These are phyloP conservation scores for Chlamydomonas sp. DNA, from an alignment of 139 green algal species.

Conservation along the genomic window DNA sequence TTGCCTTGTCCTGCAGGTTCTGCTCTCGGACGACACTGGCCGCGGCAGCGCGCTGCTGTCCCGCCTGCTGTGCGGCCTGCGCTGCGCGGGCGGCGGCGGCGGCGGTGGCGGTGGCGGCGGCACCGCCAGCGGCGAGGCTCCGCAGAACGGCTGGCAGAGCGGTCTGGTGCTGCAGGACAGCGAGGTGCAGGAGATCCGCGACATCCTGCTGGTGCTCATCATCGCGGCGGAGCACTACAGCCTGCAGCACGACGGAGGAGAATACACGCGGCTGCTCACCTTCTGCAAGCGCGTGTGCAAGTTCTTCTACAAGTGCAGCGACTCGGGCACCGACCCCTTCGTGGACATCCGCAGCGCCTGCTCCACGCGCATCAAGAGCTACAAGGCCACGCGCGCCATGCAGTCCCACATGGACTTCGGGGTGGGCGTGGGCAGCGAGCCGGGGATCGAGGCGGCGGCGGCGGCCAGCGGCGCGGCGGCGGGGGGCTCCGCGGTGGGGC, in stretches of 20 bases:
- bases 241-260: constrained; percentile 44
- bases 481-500: constrained; percentile 6
- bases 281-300: constrained; percentile 59
- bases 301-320: constrained; percentile 53
- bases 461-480: neutral
- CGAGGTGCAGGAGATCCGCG: constrained; percentile 53
- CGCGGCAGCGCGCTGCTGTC: neutral
- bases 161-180: constrained; percentile 37
- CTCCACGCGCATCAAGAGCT: constrained; percentile 49
- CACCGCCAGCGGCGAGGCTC: neutral
- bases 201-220: constrained; percentile 64
- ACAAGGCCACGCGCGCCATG: constrained; percentile 28
- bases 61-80: constrained; percentile 8
- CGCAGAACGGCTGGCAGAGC: constrained; percentile 19
- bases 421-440: constrained; percentile 9
- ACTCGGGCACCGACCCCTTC: constrained; percentile 43
- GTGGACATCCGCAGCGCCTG: constrained; percentile 49
- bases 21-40: constrained; percentile 21
- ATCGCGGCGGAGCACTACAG: constrained; percentile 56
- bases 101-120: neutral
- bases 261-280: constrained; percentile 55
- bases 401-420: constrained; percentile 24
- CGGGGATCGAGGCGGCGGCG: constrained; percentile 27
- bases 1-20: too few relatives aligned
- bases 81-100: constrained; percentile 8